Evolutionary conservation across 192 early-diverging fungal species (phyloP).

Genomic region (Piromyces finnis): DNA sequence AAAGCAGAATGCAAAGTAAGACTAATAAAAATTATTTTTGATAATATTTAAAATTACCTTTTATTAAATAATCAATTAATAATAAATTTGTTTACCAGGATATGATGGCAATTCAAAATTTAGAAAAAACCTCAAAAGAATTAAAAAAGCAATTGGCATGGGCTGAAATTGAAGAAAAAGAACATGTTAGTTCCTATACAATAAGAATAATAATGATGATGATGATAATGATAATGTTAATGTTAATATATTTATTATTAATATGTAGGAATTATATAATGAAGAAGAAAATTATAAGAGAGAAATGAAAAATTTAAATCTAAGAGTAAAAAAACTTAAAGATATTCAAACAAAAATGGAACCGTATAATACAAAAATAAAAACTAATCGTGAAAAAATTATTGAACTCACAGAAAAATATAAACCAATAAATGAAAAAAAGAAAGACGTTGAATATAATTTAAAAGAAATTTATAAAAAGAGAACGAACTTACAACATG

Average conservation of each 20-base stretch:
- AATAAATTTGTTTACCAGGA: neutral
- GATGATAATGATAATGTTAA: no score
- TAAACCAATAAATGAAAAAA: neutral
- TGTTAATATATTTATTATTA: no score
- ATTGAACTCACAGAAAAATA: neutral
- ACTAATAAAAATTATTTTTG: no score
- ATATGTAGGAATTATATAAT: neutral
- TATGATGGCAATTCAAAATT: conserved; percentile 9
- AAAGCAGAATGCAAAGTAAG: neutral
- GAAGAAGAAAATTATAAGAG: neutral
- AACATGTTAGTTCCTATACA: conserved; percentile 8
- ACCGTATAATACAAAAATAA: neutral
- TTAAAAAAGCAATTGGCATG: conserved; percentile 60
- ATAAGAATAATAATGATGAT: no score
- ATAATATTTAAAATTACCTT: no score
- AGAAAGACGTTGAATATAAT: neutral
- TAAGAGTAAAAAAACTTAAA: conserved; percentile 23
- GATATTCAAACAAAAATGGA: conserved; percentile 22
- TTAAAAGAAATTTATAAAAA: neutral
- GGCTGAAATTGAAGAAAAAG: conserved; percentile 44
- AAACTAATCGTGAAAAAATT: neutral
- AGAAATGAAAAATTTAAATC: conserved; percentile 1
- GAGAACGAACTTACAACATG: neutral
- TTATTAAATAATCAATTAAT: no score
- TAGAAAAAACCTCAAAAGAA: conserved; percentile 41